These are phyloP conservation scores for Paragyromitra xinjiangensis DNA, from an alignment of 495 filamentous ascomycete species.

Conservation along the genomic window DNA sequence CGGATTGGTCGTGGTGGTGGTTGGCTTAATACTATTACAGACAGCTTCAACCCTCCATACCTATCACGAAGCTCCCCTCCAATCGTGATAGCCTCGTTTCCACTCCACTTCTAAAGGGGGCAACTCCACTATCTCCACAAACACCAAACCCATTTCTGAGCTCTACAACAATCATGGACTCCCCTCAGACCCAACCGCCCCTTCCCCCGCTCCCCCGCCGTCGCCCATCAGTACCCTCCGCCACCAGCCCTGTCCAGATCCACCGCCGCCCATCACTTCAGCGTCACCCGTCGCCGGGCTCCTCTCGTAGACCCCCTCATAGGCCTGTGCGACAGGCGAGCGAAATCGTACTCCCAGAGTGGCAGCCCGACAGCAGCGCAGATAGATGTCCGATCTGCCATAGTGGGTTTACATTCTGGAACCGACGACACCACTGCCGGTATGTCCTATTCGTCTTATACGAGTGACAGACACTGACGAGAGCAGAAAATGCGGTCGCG, in stretches of 20 bases:
- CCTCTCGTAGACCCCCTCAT: constrained; percentile 6
- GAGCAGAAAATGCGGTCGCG: constrained; percentile 86
- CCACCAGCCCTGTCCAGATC: constrained; percentile 9
- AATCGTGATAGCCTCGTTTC: background rate
- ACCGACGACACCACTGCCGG: constrained; percentile 90
- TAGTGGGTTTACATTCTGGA: constrained; percentile 81
- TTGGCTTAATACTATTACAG: background rate
- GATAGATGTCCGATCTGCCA: constrained; percentile 82
- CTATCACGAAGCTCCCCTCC: constrained; percentile 7
- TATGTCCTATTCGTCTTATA: constrained; percentile 52
- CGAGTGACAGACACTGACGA: background rate
- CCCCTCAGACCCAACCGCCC: constrained; percentile 12
- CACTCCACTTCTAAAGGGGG: background rate
- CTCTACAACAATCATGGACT: background rate
- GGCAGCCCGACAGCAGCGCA: constrained; percentile 87
- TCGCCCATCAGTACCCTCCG: background rate
- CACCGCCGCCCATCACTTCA: background rate
- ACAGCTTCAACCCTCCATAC: constrained; percentile 20
- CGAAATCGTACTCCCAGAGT: constrained; percentile 65
- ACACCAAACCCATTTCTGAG: background rate
- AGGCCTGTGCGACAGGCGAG: constrained; percentile 13
- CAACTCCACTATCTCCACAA: background rate
- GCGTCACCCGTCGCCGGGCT: background rate
- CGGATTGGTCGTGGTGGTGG: background rate
- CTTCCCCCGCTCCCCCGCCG: constrained; percentile 14